Percentiles rank a stretch among this genome's conserved stretches.
Conservation (phyloP, 352 stramenopile genomes). For the Pythium phragmitis region DNA sequence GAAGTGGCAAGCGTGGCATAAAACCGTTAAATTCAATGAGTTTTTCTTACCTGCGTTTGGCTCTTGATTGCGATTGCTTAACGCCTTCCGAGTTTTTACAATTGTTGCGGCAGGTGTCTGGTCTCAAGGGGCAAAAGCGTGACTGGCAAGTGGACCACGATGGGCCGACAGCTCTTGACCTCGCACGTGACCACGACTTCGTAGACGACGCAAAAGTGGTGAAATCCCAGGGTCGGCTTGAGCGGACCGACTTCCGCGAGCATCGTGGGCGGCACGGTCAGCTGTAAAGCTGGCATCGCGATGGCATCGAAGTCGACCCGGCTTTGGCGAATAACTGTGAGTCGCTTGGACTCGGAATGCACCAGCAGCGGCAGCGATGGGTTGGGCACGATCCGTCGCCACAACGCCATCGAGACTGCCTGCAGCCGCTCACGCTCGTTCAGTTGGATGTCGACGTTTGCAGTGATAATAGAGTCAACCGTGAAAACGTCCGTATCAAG, state of each 20-base stretch:
- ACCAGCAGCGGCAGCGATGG: neutral
- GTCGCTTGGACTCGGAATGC: neutral
- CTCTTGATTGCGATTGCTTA: neutral
- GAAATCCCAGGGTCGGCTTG: neutral
- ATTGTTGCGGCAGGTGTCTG: neutral
- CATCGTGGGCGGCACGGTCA: neutral
- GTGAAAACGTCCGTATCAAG: constrained; percentile 3
- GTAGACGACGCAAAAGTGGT: neutral
- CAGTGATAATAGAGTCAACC: neutral
- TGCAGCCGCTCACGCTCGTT: neutral
- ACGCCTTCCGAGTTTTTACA: neutral
- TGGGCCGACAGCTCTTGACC: neutral
- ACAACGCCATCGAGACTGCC: neutral
- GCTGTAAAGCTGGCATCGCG: neutral
- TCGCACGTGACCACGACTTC: constrained; percentile 1
- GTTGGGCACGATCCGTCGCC: neutral
- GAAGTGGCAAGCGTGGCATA: neutral
- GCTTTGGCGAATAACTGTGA: neutral
- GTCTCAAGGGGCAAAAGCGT: neutral
- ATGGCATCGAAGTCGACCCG: neutral
- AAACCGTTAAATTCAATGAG: neutral
- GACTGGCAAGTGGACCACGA: neutral
- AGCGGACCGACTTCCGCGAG: neutral
- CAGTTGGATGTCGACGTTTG: neutral
- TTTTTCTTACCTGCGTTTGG: neutral